A percentile compares a stretch with the other conserved stretches of the same genome.
Evolutionary conservation across 2,329 filamentous ascomycete species (phyloP).

Genomic region (Bisporella sp.): DNA sequence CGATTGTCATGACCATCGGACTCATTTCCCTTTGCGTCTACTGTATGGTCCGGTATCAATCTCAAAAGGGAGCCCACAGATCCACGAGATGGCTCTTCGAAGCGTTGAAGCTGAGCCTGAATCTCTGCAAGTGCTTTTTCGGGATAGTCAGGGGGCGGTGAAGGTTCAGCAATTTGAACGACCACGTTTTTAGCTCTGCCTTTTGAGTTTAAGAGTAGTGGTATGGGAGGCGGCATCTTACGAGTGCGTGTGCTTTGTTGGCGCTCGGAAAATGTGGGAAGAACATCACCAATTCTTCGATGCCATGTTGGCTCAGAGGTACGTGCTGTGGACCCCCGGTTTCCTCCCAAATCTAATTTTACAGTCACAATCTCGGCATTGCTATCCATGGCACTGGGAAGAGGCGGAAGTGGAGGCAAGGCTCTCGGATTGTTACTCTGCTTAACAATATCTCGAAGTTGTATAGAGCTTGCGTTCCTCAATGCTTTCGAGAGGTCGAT

Average conservation of each 20-base stretch:
- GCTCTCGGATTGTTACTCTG: not conserved
- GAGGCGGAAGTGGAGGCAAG: constrained; percentile 1
- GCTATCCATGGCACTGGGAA: constrained; percentile 8
- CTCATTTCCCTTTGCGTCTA: not conserved
- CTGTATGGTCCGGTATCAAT: constrained; percentile 13
- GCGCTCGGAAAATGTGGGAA: constrained; percentile 51
- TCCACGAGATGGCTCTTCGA: constrained; percentile 22
- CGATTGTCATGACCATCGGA: constrained; percentile 10
- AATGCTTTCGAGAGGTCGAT: constrained; percentile 37
- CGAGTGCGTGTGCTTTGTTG: constrained; percentile 37
- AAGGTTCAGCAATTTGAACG: constrained; percentile 29
- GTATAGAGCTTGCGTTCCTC: constrained; percentile 34
- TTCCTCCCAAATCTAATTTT: constrained; percentile 34
- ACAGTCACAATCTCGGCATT: constrained; percentile 36
- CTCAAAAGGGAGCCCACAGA: constrained; percentile 22
- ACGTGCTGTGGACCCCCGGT: constrained; percentile 16
- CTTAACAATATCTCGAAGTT: constrained; percentile 25
- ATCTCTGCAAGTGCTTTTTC: constrained; percentile 23
- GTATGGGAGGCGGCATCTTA: constrained; percentile 49
- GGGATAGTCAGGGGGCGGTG: constrained; percentile 22
- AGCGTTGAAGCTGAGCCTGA: constrained; percentile 24
- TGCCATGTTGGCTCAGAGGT: constrained; percentile 36
- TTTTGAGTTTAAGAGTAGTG: constrained; percentile 41
- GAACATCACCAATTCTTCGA: constrained; percentile 49
- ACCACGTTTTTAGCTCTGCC: constrained; percentile 36